These are phyloP conservation scores for Maudiozyma barnettii DNA, from an alignment of 805 yeast species.

Conservation along the genomic window DNA sequence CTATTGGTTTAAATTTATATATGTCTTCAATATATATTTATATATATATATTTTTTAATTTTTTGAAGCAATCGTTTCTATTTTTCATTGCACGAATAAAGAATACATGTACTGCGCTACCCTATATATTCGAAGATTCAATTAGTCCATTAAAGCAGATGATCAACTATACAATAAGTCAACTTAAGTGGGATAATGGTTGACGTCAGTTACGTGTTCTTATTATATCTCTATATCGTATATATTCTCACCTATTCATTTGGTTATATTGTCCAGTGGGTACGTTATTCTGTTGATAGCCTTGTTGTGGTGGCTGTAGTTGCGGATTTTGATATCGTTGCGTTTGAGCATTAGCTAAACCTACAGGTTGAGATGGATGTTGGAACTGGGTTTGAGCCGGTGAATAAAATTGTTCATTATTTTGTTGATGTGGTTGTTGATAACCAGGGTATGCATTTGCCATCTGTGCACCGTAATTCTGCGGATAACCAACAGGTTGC, in stretches of 20 bases:
- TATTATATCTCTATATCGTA: too few species aligned
- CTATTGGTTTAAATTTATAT: neutral
- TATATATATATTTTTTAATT: too few species aligned
- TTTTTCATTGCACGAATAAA: too few species aligned
- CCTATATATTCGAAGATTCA: too few species aligned
- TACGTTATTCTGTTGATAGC: neutral
- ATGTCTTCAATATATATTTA: neutral
- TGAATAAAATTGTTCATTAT: neutral
- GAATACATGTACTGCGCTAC: too few species aligned
- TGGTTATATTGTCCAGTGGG: too few species aligned
- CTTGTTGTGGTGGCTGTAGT: constrained; percentile 5
- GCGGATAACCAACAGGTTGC: neutral
- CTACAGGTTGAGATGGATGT: neutral
- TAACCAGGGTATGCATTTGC: constrained; percentile 1
- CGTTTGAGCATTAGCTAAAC: neutral
- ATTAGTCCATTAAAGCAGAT: too few species aligned
- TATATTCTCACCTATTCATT: too few species aligned
- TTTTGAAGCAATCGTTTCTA: too few species aligned
- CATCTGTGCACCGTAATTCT: constrained; percentile 6
- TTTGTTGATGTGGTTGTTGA: constrained; percentile 1
- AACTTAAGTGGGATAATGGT: too few species aligned
- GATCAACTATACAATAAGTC: too few species aligned
- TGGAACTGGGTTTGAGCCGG: constrained; percentile 2
- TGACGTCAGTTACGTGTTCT: too few species aligned
- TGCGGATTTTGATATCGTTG: neutral